A percentile compares a stretch with the other conserved stretches of the same genome.
Evolutionary conservation across 2,329 filamentous ascomycete species (phyloP).

Genomic region (Blastomyces silverae): DNA sequence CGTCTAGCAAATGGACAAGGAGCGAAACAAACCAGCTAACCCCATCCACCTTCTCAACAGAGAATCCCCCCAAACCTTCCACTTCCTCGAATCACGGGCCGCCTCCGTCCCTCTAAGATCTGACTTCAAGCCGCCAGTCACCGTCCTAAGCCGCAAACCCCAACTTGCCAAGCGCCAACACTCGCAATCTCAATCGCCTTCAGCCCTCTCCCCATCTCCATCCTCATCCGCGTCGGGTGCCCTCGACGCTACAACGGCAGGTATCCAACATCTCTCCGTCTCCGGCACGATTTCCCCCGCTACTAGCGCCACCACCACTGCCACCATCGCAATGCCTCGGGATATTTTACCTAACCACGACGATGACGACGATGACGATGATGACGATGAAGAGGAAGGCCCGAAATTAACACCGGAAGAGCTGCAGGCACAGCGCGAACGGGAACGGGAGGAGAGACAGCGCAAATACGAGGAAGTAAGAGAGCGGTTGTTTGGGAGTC

Average conservation of each 20-base stretch:
- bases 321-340: background rate
- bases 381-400: constrained; percentile 58
- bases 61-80: constrained; percentile 65
- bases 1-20: background rate
- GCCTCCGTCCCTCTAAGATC: constrained; percentile 57
- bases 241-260: constrained; percentile 39
- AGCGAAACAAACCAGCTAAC: background rate
- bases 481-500: constrained; percentile 74
- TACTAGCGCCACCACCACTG: background rate
- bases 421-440: constrained; percentile 60
- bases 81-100: constrained; percentile 63
- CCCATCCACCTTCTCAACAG: constrained; percentile 37
- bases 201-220: background rate
- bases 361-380: constrained; percentile 50
- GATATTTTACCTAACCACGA: constrained; percentile 17
- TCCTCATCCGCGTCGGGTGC: constrained; percentile 31
- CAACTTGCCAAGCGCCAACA: constrained; percentile 47
- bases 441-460: constrained; percentile 80
- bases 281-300: constrained; percentile 19
- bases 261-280: constrained; percentile 43
- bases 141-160: constrained; percentile 77
- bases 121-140: constrained; percentile 75
- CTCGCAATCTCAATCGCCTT: constrained; percentile 43
- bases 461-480: constrained; percentile 81
- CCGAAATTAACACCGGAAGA: constrained; percentile 65